Evolutionary conservation across 1,284 basidiomycete genomes (phyloP).

Genomic region (Marasmius tenuissimus): DNA sequence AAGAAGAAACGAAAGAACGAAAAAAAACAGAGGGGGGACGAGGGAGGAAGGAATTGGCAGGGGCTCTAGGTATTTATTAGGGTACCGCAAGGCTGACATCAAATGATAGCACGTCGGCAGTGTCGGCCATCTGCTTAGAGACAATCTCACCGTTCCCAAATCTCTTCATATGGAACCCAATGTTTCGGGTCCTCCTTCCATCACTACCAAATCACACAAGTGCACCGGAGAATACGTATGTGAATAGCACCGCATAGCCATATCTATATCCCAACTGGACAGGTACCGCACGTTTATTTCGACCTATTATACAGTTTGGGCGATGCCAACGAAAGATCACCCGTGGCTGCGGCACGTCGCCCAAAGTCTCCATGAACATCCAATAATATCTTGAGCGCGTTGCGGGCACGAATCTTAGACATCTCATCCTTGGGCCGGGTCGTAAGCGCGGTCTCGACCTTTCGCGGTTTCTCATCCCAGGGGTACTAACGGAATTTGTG

Average conservation of each 20-base stretch:
- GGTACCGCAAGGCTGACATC: not conserved
- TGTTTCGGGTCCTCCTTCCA: conserved; percentile 13
- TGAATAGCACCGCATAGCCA: conserved; percentile 7
- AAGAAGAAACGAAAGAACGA: conserved; percentile 30
- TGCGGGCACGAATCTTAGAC: conserved; percentile 84
- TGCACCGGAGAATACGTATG: too few relatives aligned
- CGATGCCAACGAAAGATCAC: conserved; percentile 36
- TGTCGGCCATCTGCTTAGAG: not conserved
- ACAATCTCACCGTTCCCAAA: not conserved
- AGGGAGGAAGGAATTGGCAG: conserved; percentile 26
- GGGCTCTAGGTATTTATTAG: conserved; percentile 13
- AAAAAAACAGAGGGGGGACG: conserved; percentile 40
- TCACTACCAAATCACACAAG: not conserved
- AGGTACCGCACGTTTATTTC: conserved; percentile 8
- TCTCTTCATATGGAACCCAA: conserved; percentile 23
- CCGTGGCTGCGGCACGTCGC: conserved; percentile 44
- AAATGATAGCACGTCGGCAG: not conserved
- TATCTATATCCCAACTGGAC: conserved; percentile 1
- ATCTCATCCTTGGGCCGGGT: conserved; percentile 74
- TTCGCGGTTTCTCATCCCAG: conserved; percentile 62
- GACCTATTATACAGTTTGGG: conserved; percentile 21
- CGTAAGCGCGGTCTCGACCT: conserved; percentile 71
- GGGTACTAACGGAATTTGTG: conserved; percentile 61
- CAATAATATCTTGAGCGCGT: conserved; percentile 88
- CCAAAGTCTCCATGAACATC: conserved; percentile 87